phyloP scores from a whole-genome alignment of 179 eudicot species.

The Heliamphora pulchella region DNA sequence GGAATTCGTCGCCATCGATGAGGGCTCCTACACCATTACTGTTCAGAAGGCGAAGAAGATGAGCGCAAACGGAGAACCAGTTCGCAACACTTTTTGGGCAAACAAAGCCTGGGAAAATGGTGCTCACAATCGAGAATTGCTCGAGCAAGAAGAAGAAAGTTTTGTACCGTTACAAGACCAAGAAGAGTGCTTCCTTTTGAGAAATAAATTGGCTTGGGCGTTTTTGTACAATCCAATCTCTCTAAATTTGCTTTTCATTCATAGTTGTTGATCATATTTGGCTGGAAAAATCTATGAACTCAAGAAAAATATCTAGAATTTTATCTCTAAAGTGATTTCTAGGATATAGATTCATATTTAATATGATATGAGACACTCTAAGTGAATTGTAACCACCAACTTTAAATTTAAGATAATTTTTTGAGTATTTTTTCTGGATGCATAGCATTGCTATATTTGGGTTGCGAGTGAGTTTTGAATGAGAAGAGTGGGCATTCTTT shows the following conservation, averaged over 20 bases:
- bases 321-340: too few species aligned
- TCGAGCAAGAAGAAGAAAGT: constrained; percentile 54
- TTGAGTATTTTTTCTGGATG: too few species aligned
- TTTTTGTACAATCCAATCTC: not conserved
- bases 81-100: constrained; percentile 43
- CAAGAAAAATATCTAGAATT: too few species aligned
- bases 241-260: not conserved
- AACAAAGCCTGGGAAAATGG: constrained; percentile 52
- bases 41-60: constrained; percentile 46
- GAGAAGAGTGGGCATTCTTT: not conserved
- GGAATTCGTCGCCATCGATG: constrained; percentile 56
- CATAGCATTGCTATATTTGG: not conserved
- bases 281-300: too few species aligned
- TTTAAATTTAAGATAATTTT: too few species aligned
- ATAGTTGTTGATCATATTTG: not conserved
- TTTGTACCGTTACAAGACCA: constrained; percentile 48
- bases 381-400: too few species aligned
- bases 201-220: too few species aligned
- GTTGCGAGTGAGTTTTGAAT: not conserved
- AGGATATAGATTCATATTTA: too few species aligned
- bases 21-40: constrained; percentile 45
- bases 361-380: too few species aligned
- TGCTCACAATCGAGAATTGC: constrained; percentile 44
- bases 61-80: constrained; percentile 32
- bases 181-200: constrained; percentile 13